Percentiles rank a stretch among this genome's conserved stretches.
phyloP scores from a whole-genome alignment of 1,139 yeast species.

The Geotrichum histeridarum region DNA sequence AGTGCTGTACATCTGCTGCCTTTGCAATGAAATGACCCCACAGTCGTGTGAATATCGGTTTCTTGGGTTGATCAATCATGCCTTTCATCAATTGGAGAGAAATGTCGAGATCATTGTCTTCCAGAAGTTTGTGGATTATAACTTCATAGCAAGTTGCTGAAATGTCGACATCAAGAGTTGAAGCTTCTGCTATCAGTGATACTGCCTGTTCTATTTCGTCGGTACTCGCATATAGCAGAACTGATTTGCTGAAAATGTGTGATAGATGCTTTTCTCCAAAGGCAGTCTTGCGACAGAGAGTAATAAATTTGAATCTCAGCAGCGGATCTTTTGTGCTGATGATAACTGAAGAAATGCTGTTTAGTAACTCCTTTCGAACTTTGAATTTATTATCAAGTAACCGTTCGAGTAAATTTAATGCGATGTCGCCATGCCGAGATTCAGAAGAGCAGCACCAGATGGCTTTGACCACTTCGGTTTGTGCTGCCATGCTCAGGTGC shows the following conservation, averaged over 20 bases:
- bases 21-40: conserved; percentile 36
- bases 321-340: background rate
- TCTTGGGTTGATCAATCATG: conserved; percentile 19
- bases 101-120: conserved; percentile 31
- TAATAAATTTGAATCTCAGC: background rate
- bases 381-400: background rate
- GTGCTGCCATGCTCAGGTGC: background rate
- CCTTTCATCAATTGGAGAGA: conserved; percentile 30
- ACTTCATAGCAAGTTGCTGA: conserved; percentile 25
- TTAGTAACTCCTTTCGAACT: background rate
- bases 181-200: conserved; percentile 1
- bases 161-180: background rate
- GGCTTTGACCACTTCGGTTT: background rate
- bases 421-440: background rate
- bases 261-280: background rate
- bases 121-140: conserved; percentile 29
- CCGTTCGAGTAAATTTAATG: background rate
- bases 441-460: background rate
- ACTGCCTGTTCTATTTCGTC: conserved; percentile 11
- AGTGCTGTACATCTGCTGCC: conserved; percentile 27
- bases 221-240: background rate
- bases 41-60: conserved; percentile 30
- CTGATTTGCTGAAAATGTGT: background rate
- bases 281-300: background rate
- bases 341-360: background rate